These are phyloP conservation scores for Arthrobotrys musiformis DNA, from an alignment of 2,329 filamentous ascomycete genomes.

Conservation along the genomic window DNA sequence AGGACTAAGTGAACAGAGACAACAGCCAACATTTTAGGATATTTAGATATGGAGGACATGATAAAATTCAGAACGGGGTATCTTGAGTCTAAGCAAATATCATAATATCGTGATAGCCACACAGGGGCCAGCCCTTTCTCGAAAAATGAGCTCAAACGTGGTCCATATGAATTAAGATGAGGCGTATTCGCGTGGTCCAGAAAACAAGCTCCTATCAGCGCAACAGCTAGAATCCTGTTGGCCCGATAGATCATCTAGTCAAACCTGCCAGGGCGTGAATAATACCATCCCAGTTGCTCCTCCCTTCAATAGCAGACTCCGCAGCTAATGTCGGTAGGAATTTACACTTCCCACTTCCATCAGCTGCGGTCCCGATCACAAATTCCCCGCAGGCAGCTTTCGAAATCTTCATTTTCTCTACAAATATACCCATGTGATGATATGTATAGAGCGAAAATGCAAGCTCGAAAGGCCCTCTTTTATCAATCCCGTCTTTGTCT, in stretches of 20 bases:
- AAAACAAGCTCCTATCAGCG: slow-evolving; percentile 18
- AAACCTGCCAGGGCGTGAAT: slow-evolving; percentile 18
- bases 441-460: slow-evolving; percentile 45
- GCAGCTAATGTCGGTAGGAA: slow-evolving; percentile 8
- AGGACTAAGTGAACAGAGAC: not conserved
- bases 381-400: slow-evolving; percentile 42
- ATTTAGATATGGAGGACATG: not conserved
- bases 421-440: slow-evolving; percentile 44
- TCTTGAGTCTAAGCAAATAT: not conserved
- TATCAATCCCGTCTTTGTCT: slow-evolving; percentile 1
- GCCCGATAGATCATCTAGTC: not conserved
- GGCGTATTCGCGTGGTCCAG: not conserved
- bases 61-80: not conserved
- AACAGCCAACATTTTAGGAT: not conserved
- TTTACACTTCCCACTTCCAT: slow-evolving; percentile 49
- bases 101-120: not conserved
- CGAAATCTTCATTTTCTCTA: slow-evolving; percentile 39
- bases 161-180: not conserved
- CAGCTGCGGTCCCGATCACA: slow-evolving; percentile 13
- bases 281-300: slow-evolving; percentile 30
- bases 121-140: not conserved
- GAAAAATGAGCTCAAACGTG: slow-evolving; percentile 29
- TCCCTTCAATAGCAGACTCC: not conserved
- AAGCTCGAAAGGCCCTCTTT: slow-evolving; percentile 45
- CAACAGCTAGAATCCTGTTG: not conserved